Percentiles rank a stretch among this genome's conserved stretches.
phyloP scores from a whole-genome alignment of 768 basidiomycete genomes.

The Gloeophyllum trabeum region DNA sequence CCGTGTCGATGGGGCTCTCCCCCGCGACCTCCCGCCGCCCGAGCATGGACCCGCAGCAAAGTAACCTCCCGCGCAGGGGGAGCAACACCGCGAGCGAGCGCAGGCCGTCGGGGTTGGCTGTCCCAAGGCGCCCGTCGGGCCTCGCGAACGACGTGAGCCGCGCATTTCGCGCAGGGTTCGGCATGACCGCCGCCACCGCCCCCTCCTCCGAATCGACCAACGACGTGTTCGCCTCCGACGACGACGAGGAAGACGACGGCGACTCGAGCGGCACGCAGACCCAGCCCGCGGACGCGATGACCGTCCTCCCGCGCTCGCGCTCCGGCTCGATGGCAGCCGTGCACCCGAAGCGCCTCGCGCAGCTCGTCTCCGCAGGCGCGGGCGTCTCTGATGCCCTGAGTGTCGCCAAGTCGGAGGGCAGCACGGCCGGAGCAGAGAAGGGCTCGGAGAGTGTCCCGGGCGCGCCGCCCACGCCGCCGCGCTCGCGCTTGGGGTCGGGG shows the following conservation, averaged over 20 bases:
- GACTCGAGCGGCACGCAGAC: not conserved
- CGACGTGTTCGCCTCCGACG: not conserved
- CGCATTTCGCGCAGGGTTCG: not conserved
- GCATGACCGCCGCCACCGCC: not conserved
- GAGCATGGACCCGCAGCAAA: not conserved
- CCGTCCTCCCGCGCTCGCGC: not conserved
- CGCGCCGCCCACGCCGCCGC: conserved; percentile 14
- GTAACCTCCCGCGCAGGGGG: conserved; percentile 4
- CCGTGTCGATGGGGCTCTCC: conserved; percentile 25
- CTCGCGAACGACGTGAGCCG: not conserved
- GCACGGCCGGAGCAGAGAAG: not conserved
- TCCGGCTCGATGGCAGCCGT: not conserved
- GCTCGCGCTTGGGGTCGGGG: conserved; percentile 10
- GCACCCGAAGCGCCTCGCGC: not conserved
- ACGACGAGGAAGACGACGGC: not conserved
- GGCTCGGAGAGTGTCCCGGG: conserved; percentile 6
- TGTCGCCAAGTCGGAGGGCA: not conserved
- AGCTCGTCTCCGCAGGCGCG: not conserved
- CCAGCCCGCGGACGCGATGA: not conserved
- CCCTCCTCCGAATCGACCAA: too few relatives aligned
- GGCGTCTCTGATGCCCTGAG: not conserved
- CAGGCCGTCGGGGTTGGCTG: conserved; percentile 1
- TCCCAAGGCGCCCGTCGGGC: not conserved
- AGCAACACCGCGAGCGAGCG: conserved; percentile 3
- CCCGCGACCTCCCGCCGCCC: conserved; percentile 29